These are phyloP conservation scores for Apiospora aurea DNA, from an alignment of 2,329 filamentous ascomycete genomes.

Conservation along the genomic window DNA sequence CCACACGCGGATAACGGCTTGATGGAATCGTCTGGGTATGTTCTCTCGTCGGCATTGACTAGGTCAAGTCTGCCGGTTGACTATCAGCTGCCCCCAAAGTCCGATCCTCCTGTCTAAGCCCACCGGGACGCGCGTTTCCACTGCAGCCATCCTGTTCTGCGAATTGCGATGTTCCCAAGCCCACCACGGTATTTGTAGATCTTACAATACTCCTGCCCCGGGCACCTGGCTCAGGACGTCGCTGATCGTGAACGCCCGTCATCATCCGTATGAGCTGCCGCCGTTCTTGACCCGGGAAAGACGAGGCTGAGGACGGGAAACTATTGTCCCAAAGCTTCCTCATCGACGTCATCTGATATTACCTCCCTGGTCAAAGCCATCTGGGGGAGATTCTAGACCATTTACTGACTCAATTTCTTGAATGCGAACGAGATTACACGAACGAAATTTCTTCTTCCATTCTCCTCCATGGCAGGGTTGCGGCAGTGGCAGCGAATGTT, in stretches of 20 bases:
- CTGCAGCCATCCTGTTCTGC: not conserved
- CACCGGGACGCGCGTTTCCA: slow-evolving; percentile 32
- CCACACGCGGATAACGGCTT: not conserved
- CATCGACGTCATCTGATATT: slow-evolving; percentile 11
- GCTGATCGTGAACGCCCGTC: slow-evolving; percentile 6
- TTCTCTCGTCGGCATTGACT: not conserved
- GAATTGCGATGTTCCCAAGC: slow-evolving; percentile 2
- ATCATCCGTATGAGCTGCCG: not conserved
- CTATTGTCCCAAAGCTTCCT: not conserved
- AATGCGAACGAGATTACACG: not conserved
- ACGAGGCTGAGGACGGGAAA: not conserved
- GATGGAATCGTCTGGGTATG: not conserved
- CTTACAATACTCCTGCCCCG: not conserved
- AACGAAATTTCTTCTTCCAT: not conserved
- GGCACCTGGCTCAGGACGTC: not conserved
- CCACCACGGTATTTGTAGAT: not conserved
- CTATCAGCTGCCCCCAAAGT: not conserved
- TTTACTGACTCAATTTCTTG: not conserved
- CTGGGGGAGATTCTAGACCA: not conserved
- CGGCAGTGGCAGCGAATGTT: not conserved
- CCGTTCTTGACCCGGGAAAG: not conserved
- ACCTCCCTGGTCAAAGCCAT: not conserved
- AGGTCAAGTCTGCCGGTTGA: not conserved
- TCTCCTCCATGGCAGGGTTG: not conserved
- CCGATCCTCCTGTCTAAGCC: slow-evolving; percentile 29